Evolutionary conservation across 352 stramenopile species (phyloP).

Genomic region (Phytophthora europaea): DNA sequence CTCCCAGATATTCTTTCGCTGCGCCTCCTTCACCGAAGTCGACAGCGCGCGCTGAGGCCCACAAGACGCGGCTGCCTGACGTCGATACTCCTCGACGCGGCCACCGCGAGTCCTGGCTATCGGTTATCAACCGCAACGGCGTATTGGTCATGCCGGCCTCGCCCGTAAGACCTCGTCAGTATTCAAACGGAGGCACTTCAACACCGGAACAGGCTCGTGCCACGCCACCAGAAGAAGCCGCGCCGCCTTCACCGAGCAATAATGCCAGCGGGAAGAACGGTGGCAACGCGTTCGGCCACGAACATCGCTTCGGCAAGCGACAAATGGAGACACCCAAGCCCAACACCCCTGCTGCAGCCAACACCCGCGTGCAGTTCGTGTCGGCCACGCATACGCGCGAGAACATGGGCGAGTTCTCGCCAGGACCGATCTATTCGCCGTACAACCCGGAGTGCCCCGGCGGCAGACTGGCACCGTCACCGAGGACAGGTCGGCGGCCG

Average conservation of each 20-base stretch:
- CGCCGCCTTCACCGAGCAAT: slow-evolving; percentile 26
- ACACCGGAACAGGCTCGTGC: slow-evolving; percentile 22
- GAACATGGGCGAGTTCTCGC: slow-evolving; percentile 90
- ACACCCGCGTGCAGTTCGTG: slow-evolving; percentile 80
- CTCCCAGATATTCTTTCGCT: slow-evolving; percentile 76
- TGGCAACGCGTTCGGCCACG: slow-evolving; percentile 76
- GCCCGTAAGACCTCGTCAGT: slow-evolving; percentile 35
- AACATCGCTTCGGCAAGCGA: slow-evolving; percentile 77
- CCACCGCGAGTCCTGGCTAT: slow-evolving; percentile 85
- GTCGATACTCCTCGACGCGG: slow-evolving; percentile 64
- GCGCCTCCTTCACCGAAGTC: slow-evolving; percentile 43
- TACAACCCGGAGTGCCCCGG: slow-evolving; percentile 78
- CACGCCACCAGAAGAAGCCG: slow-evolving; percentile 18
- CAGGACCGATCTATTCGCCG: slow-evolving; percentile 82
- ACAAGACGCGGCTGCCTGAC: slow-evolving; percentile 63
- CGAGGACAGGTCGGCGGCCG: slow-evolving; percentile 43
- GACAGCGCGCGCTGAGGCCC: slow-evolving; percentile 42
- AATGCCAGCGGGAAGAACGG: slow-evolving; percentile 38
- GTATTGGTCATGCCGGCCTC: slow-evolving; percentile 78
- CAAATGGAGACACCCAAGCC: slow-evolving; percentile 38
- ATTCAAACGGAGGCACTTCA: slow-evolving; percentile 11
- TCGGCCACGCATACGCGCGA: slow-evolving; percentile 80
- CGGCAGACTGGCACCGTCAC: slow-evolving; percentile 69
- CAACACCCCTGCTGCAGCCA: slow-evolving; percentile 45
- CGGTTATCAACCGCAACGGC: slow-evolving; percentile 86